These are phyloP conservation scores for Penicillium italicum DNA, from an alignment of 2,329 filamentous ascomycete genomes.

Conservation along the genomic window DNA sequence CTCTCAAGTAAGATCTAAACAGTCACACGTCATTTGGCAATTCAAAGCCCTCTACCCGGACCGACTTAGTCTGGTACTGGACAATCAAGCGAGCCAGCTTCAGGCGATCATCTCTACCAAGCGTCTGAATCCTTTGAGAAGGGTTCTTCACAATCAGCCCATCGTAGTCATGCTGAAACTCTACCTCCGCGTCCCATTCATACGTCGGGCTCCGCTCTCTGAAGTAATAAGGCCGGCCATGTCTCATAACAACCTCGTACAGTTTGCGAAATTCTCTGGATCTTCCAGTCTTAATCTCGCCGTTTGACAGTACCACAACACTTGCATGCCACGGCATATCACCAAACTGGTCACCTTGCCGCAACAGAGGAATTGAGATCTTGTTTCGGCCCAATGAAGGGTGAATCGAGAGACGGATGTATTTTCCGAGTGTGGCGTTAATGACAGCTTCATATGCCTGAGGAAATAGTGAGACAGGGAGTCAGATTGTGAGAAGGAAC, in stretches of 20 bases:
- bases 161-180: conserved; percentile 3
- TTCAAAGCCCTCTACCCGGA: conserved; percentile 5
- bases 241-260: conserved; percentile 6
- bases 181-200: conserved; percentile 4
- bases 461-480: neutral
- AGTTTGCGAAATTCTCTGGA: conserved; percentile 2
- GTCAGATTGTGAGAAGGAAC: neutral
- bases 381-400: conserved; percentile 6
- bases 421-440: neutral
- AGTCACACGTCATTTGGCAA: neutral
- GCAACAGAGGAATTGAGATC: conserved; percentile 3
- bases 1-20: neutral
- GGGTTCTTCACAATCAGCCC: neutral
- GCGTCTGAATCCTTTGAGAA: neutral
- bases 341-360: conserved; percentile 5
- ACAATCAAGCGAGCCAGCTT: conserved; percentile 8
- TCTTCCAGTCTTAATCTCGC: neutral
- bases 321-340: conserved; percentile 11
- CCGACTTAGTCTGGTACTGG: conserved; percentile 2
- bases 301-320: conserved; percentile 4
- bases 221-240: conserved; percentile 7
- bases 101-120: conserved; percentile 4
- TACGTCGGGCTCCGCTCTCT: conserved; percentile 1
- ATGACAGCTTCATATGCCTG: conserved; percentile 8
- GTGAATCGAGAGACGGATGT: conserved; percentile 9